phyloP scores from a whole-genome alignment of 352 stramenopile genomes.

The Phytophthora sp. region DNA sequence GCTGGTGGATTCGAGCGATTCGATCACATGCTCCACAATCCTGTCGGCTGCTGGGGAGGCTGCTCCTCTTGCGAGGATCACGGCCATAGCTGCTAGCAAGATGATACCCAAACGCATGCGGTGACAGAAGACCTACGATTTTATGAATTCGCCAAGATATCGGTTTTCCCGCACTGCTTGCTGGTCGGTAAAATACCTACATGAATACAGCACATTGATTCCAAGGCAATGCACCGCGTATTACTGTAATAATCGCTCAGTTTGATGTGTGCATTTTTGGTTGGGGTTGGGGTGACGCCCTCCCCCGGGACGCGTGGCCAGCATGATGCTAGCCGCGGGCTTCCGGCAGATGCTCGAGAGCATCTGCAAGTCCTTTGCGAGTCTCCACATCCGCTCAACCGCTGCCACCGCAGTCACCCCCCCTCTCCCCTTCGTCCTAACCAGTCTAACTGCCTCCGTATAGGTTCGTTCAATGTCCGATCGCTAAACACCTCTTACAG shows the following conservation, averaged over 20 bases:
- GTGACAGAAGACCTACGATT: no score
- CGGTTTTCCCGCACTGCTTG: no score
- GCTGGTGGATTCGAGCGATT: background rate
- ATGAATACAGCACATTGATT: no score
- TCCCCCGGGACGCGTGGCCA: background rate
- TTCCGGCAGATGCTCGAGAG: background rate
- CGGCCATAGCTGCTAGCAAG: background rate
- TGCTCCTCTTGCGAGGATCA: background rate
- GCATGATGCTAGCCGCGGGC: background rate
- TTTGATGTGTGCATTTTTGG: no score
- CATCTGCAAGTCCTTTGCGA: background rate
- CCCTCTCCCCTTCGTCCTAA: background rate
- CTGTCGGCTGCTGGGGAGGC: background rate
- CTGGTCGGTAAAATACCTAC: no score
- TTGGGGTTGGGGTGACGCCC: conserved; percentile 3
- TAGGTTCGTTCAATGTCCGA: background rate
- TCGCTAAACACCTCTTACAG: background rate
- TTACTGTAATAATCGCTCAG: no score
- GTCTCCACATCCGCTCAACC: background rate
- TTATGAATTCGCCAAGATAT: no score
- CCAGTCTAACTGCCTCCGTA: background rate
- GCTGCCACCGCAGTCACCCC: background rate
- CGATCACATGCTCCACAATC: background rate
- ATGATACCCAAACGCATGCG: background rate
- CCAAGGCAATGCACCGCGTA: no score